Conservation (phyloP, 371 early-diverging fungal genomes). For the Mucor irregularis region DNA sequence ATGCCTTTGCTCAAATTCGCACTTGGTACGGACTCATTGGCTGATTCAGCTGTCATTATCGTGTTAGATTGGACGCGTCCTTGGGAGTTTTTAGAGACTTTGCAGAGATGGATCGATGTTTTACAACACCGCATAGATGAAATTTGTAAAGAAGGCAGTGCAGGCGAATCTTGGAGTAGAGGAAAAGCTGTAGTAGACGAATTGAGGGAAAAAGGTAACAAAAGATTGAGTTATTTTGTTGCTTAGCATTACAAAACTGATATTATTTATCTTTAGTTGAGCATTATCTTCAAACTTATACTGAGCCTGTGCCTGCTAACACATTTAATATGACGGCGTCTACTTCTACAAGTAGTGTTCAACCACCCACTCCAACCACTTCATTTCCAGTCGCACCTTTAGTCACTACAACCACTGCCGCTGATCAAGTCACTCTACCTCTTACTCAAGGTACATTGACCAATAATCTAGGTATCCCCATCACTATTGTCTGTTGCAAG, state of each 20-base stretch:
- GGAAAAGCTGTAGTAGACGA: conserved; percentile 76
- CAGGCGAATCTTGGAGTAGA: conserved; percentile 57
- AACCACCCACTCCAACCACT: conserved; percentile 11
- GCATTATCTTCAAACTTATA: conserved; percentile 61
- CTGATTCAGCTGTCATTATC: conserved; percentile 72
- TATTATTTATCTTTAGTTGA: conserved; percentile 39
- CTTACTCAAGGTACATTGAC: conserved; percentile 81
- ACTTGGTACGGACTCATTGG: conserved; percentile 66
- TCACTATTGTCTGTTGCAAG: conserved; percentile 90
- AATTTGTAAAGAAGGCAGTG: conserved; percentile 61
- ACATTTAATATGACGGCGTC: conserved; percentile 37
- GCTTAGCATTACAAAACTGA: not conserved
- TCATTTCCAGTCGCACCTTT: conserved; percentile 31
- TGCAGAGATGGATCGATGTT: conserved; percentile 81
- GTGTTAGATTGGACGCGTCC: conserved; percentile 93
- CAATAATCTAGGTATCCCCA: conserved; percentile 85
- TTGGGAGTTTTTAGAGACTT: conserved; percentile 82
- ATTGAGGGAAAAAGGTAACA: conserved; percentile 67
- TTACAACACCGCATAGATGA: conserved; percentile 65
- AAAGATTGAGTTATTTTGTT: not conserved
- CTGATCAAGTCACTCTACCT: conserved; percentile 71
- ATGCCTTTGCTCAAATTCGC: conserved; percentile 76
- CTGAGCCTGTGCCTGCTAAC: conserved; percentile 42
- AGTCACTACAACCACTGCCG: conserved; percentile 48
- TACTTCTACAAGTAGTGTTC: conserved; percentile 35